Base-by-base conservation (phyloP, 1,284 basidiomycete genomes). In the Ceratobasidium sp. region DNA sequence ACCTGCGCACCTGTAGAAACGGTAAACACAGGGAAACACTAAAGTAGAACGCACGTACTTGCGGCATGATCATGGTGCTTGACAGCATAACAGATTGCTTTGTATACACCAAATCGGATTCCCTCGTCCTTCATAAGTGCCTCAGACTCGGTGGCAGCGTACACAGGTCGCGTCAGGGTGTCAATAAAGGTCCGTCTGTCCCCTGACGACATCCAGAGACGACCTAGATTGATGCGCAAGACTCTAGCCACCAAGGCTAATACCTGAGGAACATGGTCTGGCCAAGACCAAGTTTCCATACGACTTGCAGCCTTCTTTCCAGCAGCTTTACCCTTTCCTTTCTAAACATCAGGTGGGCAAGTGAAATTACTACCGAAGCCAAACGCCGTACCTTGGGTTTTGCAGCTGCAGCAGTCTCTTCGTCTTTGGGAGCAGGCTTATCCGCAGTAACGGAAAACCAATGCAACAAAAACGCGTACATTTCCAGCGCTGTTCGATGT, bases 1-100 rank as follows among this genome's bases (percentile, higher is more conserved):
- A 95, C 97, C 81, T 98, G 96, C 0, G 94, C 94, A 77, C 81
- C 82, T 83, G 54, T 47, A 20, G 45, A 5, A 33, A 56, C 3
- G 20, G 28, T 54, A 15, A 54, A 31, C 23, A 66, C 33, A 39
- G 47, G 13, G 31, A n/a, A 23, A 39, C 8, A 54, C 39, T n/a
- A 60, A 58, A 13, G 37, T 11, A 45, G 10, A 23, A 54, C 10
- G 54, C 15, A 81, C 82, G 68, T 37, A 61, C 91, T 90, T 77
- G 93, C 90, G 0, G 90, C 88, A 80, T 99, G 97, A 0, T 89
- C 91, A 80, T 99, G 96, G 79, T 93, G 90, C 82, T 98, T 99
- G 79, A 98, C 95, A 0, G 96, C 93, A 65, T 94, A 86, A 83
- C 96, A 98, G 78, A 99, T 92, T 80, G 97, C 91, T 81, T 95